These are phyloP conservation scores for Acanthamoeba culbertsoni DNA, from an alignment of 208 protist species.

Conservation along the genomic window DNA sequence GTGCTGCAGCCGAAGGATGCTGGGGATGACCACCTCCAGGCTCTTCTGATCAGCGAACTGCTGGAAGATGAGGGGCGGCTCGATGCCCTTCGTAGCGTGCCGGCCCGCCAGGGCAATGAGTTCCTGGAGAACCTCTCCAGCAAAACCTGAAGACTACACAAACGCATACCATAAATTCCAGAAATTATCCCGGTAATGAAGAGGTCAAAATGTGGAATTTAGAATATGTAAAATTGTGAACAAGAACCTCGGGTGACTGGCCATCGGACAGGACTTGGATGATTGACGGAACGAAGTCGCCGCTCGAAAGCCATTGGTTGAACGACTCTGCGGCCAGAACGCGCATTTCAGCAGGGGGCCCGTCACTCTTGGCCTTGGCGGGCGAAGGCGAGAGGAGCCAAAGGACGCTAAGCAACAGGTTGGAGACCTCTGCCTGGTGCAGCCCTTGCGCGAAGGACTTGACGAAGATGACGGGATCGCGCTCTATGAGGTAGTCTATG, in stretches of 20 bases:
- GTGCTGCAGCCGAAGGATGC: background rate
- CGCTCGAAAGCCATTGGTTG: background rate
- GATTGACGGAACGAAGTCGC: background rate
- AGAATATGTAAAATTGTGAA: background rate
- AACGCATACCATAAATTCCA: background rate
- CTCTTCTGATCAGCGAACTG: background rate
- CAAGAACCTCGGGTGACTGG: background rate
- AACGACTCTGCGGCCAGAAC: background rate
- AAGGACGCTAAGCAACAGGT: background rate
- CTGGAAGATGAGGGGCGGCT: background rate
- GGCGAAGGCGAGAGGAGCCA: background rate
- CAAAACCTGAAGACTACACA: background rate
- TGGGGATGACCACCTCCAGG: background rate
- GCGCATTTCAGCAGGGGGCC: background rate
- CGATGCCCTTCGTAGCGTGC: background rate
- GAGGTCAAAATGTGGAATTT: background rate
- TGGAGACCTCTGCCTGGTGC: background rate
- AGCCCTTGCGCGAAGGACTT: background rate
- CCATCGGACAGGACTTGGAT: background rate
- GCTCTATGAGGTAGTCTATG: background rate
- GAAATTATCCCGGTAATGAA: background rate
- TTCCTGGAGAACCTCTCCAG: background rate
- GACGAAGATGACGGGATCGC: background rate
- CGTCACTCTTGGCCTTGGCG: background rate
- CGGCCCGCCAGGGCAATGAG: background rate